Evolutionary conservation across 129 eudicot genomes (phyloP), one percentile per base, ranked within the genome.

Genomic region (Helichrysum umbraculigerum): DNA sequence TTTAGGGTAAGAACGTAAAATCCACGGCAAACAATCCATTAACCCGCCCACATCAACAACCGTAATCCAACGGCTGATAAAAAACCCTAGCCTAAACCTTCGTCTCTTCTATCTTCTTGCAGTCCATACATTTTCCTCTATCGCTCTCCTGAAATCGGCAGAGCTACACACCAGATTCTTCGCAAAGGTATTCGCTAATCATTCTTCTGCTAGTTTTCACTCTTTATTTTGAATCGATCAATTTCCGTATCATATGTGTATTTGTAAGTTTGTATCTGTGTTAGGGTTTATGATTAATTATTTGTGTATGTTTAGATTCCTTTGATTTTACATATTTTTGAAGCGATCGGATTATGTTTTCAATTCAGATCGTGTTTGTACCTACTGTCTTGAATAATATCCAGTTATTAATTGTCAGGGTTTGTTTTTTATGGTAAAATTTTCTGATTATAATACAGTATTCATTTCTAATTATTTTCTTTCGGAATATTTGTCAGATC

Each of bases 41-140:
- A 51, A 71, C 20, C 76, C 32, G 2, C 42, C 52, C 51, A 1
- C 32, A 14, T 20, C 34, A 2, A 34, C 52, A 71, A 57, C 76
- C 76, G 52, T 72, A 56, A 72, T 72, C 66, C 52, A 72, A 72
- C 76, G 76, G 76, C 52, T 57, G 0, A 0, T 3, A 72, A 21
- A 57, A 72, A 72, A 72, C 76, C 76, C 76, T 72, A 72, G 76
- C 66, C 51, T 56, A 72, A 56, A 72, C 52, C 66, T 54, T 35
- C 76, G 12, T 15, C 21, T 56, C 50, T 59, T 19, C 21, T 56
- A 20, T 15, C 5, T 72, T 21, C 21, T 33, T 72, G 34, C 54
- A 72, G 66, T 72, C 66, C 59, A 20, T 20, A 0, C 15, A 6
- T 19, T 54, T 56, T 57, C 52, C 19, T 42, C 21, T 22, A 50